Evolutionary conservation across 495 filamentous ascomycete genomes (phyloP), one percentile per base, ranked within the genome.

Genomic region (Jackrogersella minutella): DNA sequence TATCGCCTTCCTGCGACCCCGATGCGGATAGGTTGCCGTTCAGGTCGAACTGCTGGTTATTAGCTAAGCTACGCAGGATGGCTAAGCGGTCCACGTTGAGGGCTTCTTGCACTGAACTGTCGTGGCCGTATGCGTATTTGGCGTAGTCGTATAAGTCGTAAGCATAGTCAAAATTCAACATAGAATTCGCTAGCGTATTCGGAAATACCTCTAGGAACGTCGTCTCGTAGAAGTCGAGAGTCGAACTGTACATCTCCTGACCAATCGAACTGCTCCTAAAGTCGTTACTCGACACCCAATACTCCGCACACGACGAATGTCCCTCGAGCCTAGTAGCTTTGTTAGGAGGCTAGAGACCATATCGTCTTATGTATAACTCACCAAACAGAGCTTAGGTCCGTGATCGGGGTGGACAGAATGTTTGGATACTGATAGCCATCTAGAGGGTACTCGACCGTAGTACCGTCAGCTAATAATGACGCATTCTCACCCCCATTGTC

Each of bases 71-170:
- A 2, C 66, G 62, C 13, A 82, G 62, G n/a, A 62, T 37, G 0
- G 14, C 50, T 0, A 82, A 37, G 1, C 74, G 67, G 19, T 50
- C 65, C 0, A 7, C 34, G 11, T 56, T 63, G 2, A 81, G 69
- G 17, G 43, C 19, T 0, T 51, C 21, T 5, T 36, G 62, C 5
- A 70, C 71, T 1, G 62, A 55, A n/a, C 61, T 60, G 65, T 77
- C 65, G 57, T 82, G 79, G 43, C 56, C 68, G 59, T 75, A 77
- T 33, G 70, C 72, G 51, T 77, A 82, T 4, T 33, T 37, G n/a
- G 78, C 79, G 55, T 77, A 79, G 44, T 80, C 77, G 66, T 80
- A 82, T 13, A 81, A 37, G n/a, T 74, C 61, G 49, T 78, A 80
- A 1, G 80, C 80, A 28, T 80, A 73, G 30, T 69, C 69, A 58